These are phyloP conservation scores for Paramecium octaurelia DNA, from an alignment of 73 alveolate species.

Conservation along the genomic window DNA sequence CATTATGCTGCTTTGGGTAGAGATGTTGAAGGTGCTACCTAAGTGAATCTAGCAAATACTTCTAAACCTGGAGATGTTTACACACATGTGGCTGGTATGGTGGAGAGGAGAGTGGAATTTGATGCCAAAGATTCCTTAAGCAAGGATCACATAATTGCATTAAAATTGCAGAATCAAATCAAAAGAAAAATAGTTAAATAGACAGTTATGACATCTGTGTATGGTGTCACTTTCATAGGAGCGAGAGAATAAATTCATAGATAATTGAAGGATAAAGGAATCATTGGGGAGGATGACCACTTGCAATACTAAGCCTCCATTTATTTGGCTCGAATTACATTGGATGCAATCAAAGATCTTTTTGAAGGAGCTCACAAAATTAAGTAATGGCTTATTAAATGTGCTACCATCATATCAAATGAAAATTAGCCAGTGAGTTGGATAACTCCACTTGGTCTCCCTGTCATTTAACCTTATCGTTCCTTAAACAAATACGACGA, in stretches of 20 bases:
- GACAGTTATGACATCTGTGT: constrained; percentile 96
- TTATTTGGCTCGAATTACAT: constrained; percentile 82
- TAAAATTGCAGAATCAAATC: constrained; percentile 69
- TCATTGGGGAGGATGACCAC: constrained; percentile 64
- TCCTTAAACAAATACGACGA: constrained; percentile 22
- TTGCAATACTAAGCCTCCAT: constrained; percentile 70
- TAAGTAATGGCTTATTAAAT: constrained; percentile 83
- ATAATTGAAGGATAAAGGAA: constrained; percentile 74
- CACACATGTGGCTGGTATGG: constrained; percentile 77
- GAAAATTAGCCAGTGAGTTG: constrained; percentile 76
- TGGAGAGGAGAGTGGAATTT: constrained; percentile 49
- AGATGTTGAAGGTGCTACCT: constrained; percentile 90
- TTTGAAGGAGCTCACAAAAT: constrained; percentile 86
- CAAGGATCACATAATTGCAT: constrained; percentile 67
- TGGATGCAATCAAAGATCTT: constrained; percentile 82
- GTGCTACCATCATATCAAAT: constrained; percentile 85
- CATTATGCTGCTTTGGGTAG: constrained; percentile 97
- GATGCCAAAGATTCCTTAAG: constrained; percentile 57
- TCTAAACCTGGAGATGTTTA: constrained; percentile 90
- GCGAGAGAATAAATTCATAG: constrained; percentile 84
- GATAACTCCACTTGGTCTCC: constrained; percentile 88
- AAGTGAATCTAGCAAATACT: constrained; percentile 79
- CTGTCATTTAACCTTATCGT: constrained; percentile 51
- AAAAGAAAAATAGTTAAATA: constrained; percentile 89
- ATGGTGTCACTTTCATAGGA: constrained; percentile 95